These are phyloP conservation scores for Myxozyma nipponensis DNA, from an alignment of 805 yeast species.

Conservation along the genomic window DNA sequence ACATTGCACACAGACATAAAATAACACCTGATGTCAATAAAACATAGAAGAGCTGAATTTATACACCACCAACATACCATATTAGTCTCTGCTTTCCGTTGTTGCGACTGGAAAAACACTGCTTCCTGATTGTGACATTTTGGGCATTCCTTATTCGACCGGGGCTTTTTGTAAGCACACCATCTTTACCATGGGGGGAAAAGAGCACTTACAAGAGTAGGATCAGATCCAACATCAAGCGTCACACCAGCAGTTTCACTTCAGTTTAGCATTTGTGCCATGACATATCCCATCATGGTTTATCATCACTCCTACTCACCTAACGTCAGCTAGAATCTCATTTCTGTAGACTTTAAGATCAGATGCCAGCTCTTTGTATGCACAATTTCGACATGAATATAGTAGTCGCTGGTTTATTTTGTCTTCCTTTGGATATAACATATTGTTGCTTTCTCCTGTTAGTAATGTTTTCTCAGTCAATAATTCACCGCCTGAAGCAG, in stretches of 20 bases:
- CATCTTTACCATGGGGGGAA: background rate
- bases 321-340: conserved; percentile 86
- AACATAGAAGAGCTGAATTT: background rate
- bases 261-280: background rate
- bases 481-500: background rate
- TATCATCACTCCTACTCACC: conserved; percentile 32
- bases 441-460: conserved; percentile 86
- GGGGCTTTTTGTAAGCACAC: conserved; percentile 47
- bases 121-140: conserved; percentile 81
- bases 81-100: conserved; percentile 88
- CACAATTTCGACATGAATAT: conserved; percentile 92
- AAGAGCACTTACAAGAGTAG: conserved; percentile 55
- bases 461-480: background rate
- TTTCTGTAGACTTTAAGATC: conserved; percentile 85
- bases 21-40: conserved; percentile 43
- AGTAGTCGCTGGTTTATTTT: conserved; percentile 68
- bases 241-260: conserved; percentile 93
- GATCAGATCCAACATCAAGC: conserved; percentile 91
- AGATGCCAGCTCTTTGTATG: conserved; percentile 87
- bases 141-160: conserved; percentile 92
- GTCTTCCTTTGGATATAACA: conserved; percentile 97
- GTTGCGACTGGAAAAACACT: conserved; percentile 96
- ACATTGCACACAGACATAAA: conserved; percentile 87
- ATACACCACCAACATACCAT: conserved; percentile 46
- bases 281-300: background rate